Base-by-base conservation (phyloP, 2,329 filamentous ascomycete genomes). In the Nemania abortiva region DNA sequence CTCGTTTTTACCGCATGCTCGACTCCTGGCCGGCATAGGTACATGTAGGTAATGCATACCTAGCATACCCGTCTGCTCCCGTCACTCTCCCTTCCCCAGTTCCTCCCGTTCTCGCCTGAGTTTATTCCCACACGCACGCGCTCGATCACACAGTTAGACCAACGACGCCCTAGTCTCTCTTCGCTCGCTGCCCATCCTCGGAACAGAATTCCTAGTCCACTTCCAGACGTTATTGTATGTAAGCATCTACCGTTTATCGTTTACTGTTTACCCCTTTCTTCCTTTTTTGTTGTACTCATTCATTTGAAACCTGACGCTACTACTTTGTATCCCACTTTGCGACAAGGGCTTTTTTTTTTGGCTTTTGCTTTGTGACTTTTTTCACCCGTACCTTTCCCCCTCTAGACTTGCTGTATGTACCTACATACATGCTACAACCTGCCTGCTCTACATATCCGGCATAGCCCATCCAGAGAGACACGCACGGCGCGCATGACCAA, bases 401-500 rank as follows among this genome's bases (percentile, higher is more conserved):
- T 7, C 37, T 13, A 13, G 10, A 3, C 37, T 42, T 18, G 4
- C 10, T 20, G 42, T 15, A 5, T 7, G 15, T 42, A 42, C 13
- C 2, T 42, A 42, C 34, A 11, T 18, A 11, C 39, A 42, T 42
- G 18, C 34, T 37, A 27, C 24, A 27, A 27, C 68, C 70, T 49
- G 53, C 60, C 47, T 58, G 7, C 34, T 3, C 39, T 18, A 42
- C 15, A 18, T 47, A 50, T 13, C 45, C 45, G 45, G 57, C 45
- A 50, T 37, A 52, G n/a, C 45, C 39, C 49, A 24, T 22, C 49
- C 34, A 39, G 13, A 60, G 11, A 50, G 54, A 55, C 59, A 65
- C 59, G 65, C 66, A 63, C 49, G 60, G 56, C 68, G 60, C 52
- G 66, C 62, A 70, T 66, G 68, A 70, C 57, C 64, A 57, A 66